Base-by-base conservation (phyloP, 2,329 filamentous ascomycete genomes). In the Byssothecium circinans region DNA sequence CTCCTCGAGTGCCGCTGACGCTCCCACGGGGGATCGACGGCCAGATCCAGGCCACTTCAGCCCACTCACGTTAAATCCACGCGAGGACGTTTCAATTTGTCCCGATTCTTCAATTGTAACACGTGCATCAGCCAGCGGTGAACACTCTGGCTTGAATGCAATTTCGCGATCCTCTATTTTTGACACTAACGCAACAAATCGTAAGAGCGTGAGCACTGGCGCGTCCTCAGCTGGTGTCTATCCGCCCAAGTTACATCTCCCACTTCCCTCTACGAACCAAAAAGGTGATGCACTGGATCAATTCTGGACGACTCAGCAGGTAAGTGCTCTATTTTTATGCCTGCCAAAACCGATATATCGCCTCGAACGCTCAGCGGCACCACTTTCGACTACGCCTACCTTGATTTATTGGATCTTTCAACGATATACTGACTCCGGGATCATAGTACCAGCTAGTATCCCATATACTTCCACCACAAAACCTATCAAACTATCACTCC, bases 181-280 rank as follows among this genome's bases (percentile, higher is more conserved):
- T 43, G 39, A 40, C 43, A 37, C 45, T 55, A 58, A 56, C 39
- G 29, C 41, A 43, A 57, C 32, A 50, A 48, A 53, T 53, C 48
- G 41, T 43, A 43, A 50, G 44, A 51, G 41, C 25, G 43, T 35
- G n/a, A 42, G 27, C 12, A 34, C 22, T 19, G 27, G 27, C 30
- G 29, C 33, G 20, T 10, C 32, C 30, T 53, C 54, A 49, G 46
- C 54, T 58, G 42, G 22, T 41, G 42, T 33, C 23, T 29, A 41
- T 34, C 36, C 45, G 19, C 36, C 43, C 19, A 42, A 36, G 25
- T 22, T 39, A 25, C 35, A 47, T 34, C 29, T 40, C 42, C 38
- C 46, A 30, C 42, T 40, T 18, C 23, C 41, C 40, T 14, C 15
- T 7, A 15, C 32, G 15, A 40, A 56, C n/a, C 41, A 47, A 18